Percentiles rank a stretch among this genome's conserved stretches.
Conservation (phyloP, 148 eudicot genomes). For the Agrostemma githago region DNA sequence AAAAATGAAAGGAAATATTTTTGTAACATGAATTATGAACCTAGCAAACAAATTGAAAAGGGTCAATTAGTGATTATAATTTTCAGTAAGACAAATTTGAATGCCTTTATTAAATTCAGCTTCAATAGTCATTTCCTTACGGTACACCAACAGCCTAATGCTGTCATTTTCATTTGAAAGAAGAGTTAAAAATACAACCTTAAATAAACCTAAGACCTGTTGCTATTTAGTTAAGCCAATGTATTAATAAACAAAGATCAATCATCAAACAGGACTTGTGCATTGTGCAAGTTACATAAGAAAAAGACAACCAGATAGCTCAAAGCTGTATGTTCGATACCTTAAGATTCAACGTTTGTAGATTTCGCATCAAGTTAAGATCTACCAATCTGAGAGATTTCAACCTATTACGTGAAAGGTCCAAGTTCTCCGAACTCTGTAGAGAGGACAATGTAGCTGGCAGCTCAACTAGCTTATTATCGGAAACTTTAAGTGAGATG, state of each 20-base stretch:
- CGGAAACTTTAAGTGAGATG: slow-evolving; percentile 61
- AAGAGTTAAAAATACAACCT: not conserved
- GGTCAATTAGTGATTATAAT: not conserved
- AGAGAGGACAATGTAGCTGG: slow-evolving; percentile 66
- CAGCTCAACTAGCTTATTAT: slow-evolving; percentile 70
- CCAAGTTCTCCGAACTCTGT: slow-evolving; percentile 64
- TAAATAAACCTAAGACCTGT: not conserved
- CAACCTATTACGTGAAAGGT: slow-evolving; percentile 78
- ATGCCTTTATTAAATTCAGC: not conserved
- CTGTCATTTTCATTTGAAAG: not conserved
- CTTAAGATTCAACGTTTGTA: slow-evolving; percentile 75
- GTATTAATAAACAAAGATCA: not conserved
- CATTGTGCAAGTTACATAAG: not conserved
- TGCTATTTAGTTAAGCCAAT: not conserved
- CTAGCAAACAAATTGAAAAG: not conserved
- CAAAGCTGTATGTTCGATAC: slow-evolving; percentile 41
- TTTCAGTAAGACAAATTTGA: not conserved
- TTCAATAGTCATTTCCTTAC: not conserved
- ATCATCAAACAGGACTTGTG: not conserved
- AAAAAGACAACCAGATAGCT: not conserved
- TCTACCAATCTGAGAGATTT: slow-evolving; percentile 62
- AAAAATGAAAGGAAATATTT: slow-evolving; percentile 10
- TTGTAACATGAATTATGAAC: not conserved
- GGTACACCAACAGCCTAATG: not conserved
- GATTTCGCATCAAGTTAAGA: slow-evolving; percentile 67